Evolutionary conservation across 805 yeast species (phyloP), one percentile per base, ranked within the genome.

Genomic region (Lipomyces orientalis): DNA sequence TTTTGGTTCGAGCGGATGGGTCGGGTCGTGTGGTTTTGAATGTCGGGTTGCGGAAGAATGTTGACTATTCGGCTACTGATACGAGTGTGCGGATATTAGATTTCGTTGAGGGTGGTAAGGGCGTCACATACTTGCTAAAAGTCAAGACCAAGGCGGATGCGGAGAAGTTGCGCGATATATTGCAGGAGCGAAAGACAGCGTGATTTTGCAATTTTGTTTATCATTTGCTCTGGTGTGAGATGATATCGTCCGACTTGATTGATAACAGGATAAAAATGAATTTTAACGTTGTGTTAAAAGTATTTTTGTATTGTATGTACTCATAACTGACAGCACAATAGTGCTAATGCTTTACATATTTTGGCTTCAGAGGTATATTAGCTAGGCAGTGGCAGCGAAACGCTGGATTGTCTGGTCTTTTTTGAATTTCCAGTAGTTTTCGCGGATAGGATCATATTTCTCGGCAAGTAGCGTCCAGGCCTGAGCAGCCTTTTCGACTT

Each of bases 1-100:
- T 91, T 14, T 80, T 94, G 49, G 84, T 94, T 25, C 87, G 98
- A 74, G 91, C 97, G 0, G 98, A 93, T 65, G 97, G 97, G 35
- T 88, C 92, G 52, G 89, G 90, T 52, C 85, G 97, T 73, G 88
- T 93, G 16, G 78, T 94, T 58, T 79, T 94, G 67, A 94, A 94
- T 76, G 81, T 87, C 14, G 43, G 58, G 51, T 52, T 73, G n/a
- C 64, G 66, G 46, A 58, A 61, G 19, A 65, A 58, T 14, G 80
- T 91, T 66, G 81, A 81, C 0, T 93, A 92, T 76, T 81, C 84
- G 10, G 81, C 85, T 2, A 80, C 65, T 88, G 94, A 60, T 84
- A 88, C 76, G 89, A 91, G 37, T 54, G 86, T 87, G 71, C 84
- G 88, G 71, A 81, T 92, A 39, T 91, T 97, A 1, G 85, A 85